These are phyloP conservation scores for Calonectria hongkongensis DNA, from an alignment of 2,329 filamentous ascomycete genomes.

Conservation along the genomic window DNA sequence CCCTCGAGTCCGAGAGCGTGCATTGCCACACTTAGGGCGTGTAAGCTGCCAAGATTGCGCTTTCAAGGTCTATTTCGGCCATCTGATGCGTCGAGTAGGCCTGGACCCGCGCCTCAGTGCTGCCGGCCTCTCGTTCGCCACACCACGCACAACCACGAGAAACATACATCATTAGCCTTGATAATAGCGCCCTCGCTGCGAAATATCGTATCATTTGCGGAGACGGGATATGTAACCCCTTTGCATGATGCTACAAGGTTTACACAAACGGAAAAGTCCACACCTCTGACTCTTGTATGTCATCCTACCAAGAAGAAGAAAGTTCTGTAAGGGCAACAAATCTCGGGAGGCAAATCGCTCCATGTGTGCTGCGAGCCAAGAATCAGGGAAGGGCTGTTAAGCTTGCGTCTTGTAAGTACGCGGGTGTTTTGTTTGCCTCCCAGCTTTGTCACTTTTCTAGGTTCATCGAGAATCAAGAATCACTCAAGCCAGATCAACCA, in stretches of 20 bases:
- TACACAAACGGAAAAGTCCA: neutral
- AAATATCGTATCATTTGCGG: constrained; percentile 1
- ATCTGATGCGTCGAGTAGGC: neutral
- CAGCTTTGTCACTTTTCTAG: neutral
- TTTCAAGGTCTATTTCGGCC: neutral
- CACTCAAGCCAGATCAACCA: too few relatives aligned
- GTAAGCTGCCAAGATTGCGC: neutral
- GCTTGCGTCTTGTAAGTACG: neutral
- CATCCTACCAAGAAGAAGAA: neutral
- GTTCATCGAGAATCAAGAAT: too few relatives aligned
- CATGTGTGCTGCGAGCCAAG: neutral
- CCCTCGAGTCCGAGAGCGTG: neutral
- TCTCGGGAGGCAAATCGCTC: neutral
- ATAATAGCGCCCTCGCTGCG: neutral
- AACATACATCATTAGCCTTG: neutral
- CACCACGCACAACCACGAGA: neutral
- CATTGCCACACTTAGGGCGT: neutral
- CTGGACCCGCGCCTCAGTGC: neutral
- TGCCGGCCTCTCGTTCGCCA: neutral
- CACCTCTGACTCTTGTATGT: too few relatives aligned
- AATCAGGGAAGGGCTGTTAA: neutral
- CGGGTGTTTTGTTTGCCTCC: neutral
- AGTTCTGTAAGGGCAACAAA: neutral
- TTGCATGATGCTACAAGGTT: neutral
- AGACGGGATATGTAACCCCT: neutral